Base-by-base conservation (phyloP, 2,329 filamentous ascomycete species). In the Mycocentrospora acerina region DNA sequence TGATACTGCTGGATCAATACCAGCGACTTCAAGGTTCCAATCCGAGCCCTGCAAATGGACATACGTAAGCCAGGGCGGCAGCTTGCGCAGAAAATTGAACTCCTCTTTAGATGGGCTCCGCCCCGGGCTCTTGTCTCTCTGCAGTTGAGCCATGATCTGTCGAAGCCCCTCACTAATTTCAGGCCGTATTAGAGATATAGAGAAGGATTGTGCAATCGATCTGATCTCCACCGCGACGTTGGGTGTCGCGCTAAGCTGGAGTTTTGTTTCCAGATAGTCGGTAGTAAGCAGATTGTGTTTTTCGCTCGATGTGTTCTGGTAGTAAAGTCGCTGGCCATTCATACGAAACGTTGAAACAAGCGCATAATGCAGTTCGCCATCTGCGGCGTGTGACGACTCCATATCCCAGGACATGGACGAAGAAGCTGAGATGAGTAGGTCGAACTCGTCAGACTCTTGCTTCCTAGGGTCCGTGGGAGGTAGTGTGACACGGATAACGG, bases 81-180 rank as follows among this genome's bases (percentile, higher is more conserved):
- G 68, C 15, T 79, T 82, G 35, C 93, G 82, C 24, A 98, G 64
- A 46, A 95, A 82, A 29, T 58, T 67, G 79, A 78, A 42, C 28
- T 55, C 57, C 13, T 51, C 52, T 71, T 76, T n/a, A 72, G 71
- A 26, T 64, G 64, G 4, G 64, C 51, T 53, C 8, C 53, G 52
- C 24, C 56, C 53, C 13, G 48, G 48, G 9, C 48, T 66, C 25
- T 78, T 52, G 15, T 62, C 59, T 24, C 57, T 81, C 29, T 85
- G 81, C 35, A 96, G 76, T 59, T 97, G 90, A 28, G 83, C 81
- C 11, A 96, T 82, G 46, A 98, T 96, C 63, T 97, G 89, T 16
- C 88, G 87, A 22, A 98, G 77, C 15, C 93, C 94, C 58, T 94
- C 86, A 37, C 85, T 93, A 42, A 98, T 95, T 60, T 98, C 93